Evolutionary conservation across 2,329 filamentous ascomycete species (phyloP).

Genomic region (Alternaria ethzedia): DNA sequence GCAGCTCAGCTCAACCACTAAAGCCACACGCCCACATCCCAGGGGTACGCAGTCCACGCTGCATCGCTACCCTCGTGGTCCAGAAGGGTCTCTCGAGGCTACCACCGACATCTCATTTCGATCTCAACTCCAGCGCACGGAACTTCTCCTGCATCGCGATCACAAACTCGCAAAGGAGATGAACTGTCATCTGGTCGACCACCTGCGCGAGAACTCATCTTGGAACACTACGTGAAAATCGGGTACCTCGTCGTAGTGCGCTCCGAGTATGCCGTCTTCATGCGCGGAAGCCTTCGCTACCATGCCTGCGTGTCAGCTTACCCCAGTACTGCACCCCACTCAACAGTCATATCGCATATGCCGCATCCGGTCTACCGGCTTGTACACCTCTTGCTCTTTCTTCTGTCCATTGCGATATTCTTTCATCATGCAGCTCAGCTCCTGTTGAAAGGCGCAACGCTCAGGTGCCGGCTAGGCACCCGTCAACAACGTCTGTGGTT

Average conservation of each 20-base stretch:
- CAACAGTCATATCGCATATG: background rate
- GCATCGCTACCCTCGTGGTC: slow-evolving; percentile 6
- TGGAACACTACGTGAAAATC: slow-evolving; percentile 1
- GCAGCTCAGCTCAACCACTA: slow-evolving; percentile 15
- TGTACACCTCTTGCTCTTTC: background rate
- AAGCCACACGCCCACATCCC: slow-evolving; percentile 9
- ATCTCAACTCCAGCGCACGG: slow-evolving; percentile 9
- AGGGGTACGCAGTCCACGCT: slow-evolving; percentile 2
- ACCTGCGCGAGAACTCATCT: background rate
- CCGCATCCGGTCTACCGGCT: background rate
- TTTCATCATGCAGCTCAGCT: background rate
- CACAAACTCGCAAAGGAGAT: background rate
- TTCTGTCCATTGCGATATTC: background rate
- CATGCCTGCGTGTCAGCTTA: slow-evolving; percentile 2
- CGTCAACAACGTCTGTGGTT: slow-evolving; percentile 11
- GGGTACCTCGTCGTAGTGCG: slow-evolving; percentile 1
- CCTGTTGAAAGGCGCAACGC: slow-evolving; percentile 3
- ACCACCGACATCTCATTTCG: slow-evolving; percentile 5
- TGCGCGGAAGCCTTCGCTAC: slow-evolving; percentile 13
- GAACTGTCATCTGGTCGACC: background rate
- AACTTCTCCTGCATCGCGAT: slow-evolving; percentile 11
- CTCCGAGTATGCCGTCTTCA: slow-evolving; percentile 10
- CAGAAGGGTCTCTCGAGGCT: slow-evolving; percentile 2
- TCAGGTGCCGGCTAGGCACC: background rate
- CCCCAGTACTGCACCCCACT: slow-evolving; percentile 8